Evolutionary conservation across 1,139 yeast species (phyloP), one percentile per base, ranked within the genome.

Genomic region (Pneumocystis sp.): DNA sequence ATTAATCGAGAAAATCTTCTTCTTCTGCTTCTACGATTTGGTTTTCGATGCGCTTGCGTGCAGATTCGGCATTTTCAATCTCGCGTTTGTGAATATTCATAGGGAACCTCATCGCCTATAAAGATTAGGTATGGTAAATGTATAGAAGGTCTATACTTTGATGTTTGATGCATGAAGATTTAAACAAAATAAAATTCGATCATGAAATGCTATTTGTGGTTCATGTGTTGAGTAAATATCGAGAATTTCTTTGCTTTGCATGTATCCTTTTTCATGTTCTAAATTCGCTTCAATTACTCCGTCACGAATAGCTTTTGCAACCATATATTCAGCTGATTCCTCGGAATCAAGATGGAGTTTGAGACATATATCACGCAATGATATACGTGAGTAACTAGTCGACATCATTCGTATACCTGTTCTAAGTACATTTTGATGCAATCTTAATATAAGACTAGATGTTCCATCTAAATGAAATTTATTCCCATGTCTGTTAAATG

Each of bases 341-440:
- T 95, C 99, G 59, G 93, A 85, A 72, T 93, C 98, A 70, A 95
- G 82, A 71, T 88, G 93, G 73, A 95, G 82, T 74, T 93, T 89
- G 73, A 93, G 83, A 76, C 98, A 95, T 64, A 84, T 83, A 74
- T 95, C 98, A 76, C 87, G 88, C 72, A 95, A 81, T 2, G 97
- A 88, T 68, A 95, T 93, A 74, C 85, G 87, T 66, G 95, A 88
- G 78, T 95, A 95, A 3, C 97, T 85, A 72, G 95, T 80, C 19
- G 96, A 89, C 73, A 95, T 89, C 72, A 89, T 88, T 76, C 98
- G 83, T 69, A 95, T 90, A 72, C 98, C 99, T 0, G 99, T 91
- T 78, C 93, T 95, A 76, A 95, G 93, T 69, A 95, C 99, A 75
- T 93, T 95, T 74, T 95, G 96, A 75, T 97, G 87, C 72, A 95